These are phyloP conservation scores for Blastobotrys attinorum DNA, from an alignment of 805 yeast genomes.

Conservation along the genomic window DNA sequence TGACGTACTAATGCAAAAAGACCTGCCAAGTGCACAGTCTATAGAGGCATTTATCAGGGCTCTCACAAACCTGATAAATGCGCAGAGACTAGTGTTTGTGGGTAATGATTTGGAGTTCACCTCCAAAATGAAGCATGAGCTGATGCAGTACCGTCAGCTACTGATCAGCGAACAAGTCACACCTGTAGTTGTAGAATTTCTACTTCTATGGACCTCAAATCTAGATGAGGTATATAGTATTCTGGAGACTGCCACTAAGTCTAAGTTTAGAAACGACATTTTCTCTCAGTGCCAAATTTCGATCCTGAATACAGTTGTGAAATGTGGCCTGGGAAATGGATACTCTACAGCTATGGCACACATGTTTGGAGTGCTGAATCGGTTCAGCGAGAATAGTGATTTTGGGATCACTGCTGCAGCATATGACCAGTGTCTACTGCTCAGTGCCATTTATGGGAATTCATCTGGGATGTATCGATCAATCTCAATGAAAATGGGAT, in stretches of 20 bases:
- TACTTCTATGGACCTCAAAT: constrained; percentile 19
- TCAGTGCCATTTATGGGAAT: constrained; percentile 22
- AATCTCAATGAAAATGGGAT: constrained; percentile 15
- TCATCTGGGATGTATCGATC: constrained; percentile 20
- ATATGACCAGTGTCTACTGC: constrained; percentile 16
- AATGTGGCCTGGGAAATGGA: constrained; percentile 3
- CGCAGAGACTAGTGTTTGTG: constrained; percentile 11
- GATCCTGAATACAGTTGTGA: constrained; percentile 16
- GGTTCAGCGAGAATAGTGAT: constrained; percentile 14
- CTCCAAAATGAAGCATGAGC: constrained; percentile 12
- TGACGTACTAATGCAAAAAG: constrained; percentile 5
- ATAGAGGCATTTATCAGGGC: constrained; percentile 18
- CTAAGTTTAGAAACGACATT: constrained; percentile 15
- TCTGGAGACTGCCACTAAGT: constrained; percentile 15
- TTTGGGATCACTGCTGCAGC: constrained; percentile 18
- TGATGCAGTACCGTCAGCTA: constrained; percentile 13
- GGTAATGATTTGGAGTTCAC: constrained; percentile 17
- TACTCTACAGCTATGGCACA: constrained; percentile 20
- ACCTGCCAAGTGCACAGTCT: constrained; percentile 16
- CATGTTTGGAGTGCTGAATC: constrained; percentile 20
- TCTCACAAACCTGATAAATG: constrained; percentile 12
- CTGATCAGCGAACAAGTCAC: constrained; percentile 15
- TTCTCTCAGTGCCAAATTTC: constrained; percentile 21
- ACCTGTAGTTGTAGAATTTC: constrained; percentile 19
- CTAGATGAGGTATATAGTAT: constrained; percentile 22